Percentiles rank a stretch among this genome's conserved stretches.
Conservation (phyloP, 352 stramenopile species). For the Globisporangium spiculum region DNA sequence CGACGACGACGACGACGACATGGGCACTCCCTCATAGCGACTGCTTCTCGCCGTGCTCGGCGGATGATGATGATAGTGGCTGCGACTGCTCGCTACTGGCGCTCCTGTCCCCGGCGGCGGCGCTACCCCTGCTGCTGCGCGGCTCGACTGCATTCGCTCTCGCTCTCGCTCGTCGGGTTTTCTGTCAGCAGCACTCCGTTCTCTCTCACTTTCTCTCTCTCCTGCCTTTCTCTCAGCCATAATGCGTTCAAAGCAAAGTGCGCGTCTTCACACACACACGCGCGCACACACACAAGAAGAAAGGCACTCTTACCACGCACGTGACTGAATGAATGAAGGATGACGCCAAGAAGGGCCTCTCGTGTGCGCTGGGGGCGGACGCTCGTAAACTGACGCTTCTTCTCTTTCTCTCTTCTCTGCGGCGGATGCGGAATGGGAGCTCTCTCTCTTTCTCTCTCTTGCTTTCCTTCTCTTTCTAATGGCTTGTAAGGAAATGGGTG, state of each 20-base stretch:
- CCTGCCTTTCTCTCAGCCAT: not conserved
- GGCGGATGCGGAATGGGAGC: not conserved
- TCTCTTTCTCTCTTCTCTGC: not conserved
- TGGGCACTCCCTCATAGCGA: not conserved
- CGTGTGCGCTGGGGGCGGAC: not conserved
- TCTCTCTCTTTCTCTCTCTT: not conserved
- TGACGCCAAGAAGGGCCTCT: not conserved
- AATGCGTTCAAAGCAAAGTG: not conserved
- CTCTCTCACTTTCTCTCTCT: not conserved
- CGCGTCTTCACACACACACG: not conserved
- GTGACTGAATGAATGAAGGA: not conserved
- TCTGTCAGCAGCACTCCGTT: not conserved
- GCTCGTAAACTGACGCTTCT: not conserved
- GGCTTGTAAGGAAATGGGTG: not conserved
- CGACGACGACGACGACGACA: not conserved
- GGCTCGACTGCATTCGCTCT: not conserved
- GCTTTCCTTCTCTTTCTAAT: not conserved
- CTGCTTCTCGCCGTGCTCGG: not conserved
- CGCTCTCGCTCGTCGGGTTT: not conserved
- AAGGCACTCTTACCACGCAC: not conserved
- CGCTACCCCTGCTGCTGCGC: not conserved
- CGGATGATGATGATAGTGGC: not conserved
- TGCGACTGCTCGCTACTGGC: slow-evolving; percentile 33
- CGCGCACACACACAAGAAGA: not conserved
- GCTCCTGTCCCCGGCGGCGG: not conserved